Evolutionary conservation across 2,329 filamentous ascomycete species (phyloP).

Genomic region (Trichoderma koningii): DNA sequence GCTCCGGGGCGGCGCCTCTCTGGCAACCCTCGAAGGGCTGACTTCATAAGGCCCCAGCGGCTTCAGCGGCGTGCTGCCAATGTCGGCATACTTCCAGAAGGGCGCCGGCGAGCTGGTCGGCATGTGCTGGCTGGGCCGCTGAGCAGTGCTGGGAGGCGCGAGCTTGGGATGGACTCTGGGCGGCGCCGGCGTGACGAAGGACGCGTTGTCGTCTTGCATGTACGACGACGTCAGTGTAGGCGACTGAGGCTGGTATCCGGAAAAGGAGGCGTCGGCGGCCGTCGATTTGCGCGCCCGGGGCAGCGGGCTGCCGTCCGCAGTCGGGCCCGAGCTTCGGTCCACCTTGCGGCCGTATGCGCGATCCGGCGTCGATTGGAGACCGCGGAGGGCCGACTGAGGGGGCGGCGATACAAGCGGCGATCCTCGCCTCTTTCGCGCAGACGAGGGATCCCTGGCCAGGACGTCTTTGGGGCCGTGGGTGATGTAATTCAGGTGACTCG

Average conservation of each 20-base stretch:
- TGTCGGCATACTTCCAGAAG: conserved; percentile 85
- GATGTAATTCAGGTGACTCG: conserved; percentile 61
- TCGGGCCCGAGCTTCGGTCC: conserved; percentile 43
- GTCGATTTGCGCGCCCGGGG: conserved; percentile 58
- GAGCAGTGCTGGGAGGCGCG: conserved; percentile 77
- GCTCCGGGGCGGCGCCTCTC: conserved; percentile 51
- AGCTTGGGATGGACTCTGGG: conserved; percentile 72
- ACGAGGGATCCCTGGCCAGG: conserved; percentile 52
- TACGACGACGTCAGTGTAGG: conserved; percentile 65
- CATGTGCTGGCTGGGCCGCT: conserved; percentile 82
- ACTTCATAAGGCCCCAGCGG: conserved; percentile 53
- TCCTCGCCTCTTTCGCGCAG: conserved; percentile 59
- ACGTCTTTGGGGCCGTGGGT: conserved; percentile 61
- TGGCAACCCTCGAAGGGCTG: conserved; percentile 58
- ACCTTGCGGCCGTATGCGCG: conserved; percentile 48
- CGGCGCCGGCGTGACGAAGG: conserved; percentile 72
- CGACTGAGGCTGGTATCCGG: conserved; percentile 58
- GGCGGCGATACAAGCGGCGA: conserved; percentile 59
- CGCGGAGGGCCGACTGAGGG: conserved; percentile 51
- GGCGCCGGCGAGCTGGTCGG: conserved; percentile 82
- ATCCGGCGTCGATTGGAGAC: conserved; percentile 61
- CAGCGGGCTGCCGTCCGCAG: conserved; percentile 63
- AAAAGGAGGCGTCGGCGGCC: conserved; percentile 48
- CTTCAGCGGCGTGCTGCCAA: conserved; percentile 70
- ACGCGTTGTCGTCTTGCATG: conserved; percentile 59